These are phyloP conservation scores for Citrullus amarus DNA, from an alignment of 306 rosid genomes.

Conservation along the genomic window DNA sequence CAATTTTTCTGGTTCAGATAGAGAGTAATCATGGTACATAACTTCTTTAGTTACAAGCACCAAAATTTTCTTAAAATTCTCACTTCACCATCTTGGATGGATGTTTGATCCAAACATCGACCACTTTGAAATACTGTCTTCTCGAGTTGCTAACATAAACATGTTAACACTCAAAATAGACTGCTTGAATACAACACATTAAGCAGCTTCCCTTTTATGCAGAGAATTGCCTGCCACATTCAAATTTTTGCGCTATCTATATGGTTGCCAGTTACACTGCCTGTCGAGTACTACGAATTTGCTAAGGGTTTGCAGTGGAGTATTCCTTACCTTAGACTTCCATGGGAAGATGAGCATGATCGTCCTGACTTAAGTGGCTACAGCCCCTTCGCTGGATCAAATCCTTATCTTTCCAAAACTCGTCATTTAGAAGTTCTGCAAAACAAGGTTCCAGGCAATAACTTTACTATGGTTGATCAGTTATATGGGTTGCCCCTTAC, in stretches of 20 bases:
- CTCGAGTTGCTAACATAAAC: not conserved
- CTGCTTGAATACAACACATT: not conserved
- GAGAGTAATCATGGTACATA: not conserved
- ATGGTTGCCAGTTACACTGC: conserved; percentile 65
- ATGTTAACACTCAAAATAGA: not conserved
- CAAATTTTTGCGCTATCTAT: conserved; percentile 76
- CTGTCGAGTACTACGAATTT: conserved; percentile 68
- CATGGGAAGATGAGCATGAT: conserved; percentile 54
- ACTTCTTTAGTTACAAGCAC: not conserved
- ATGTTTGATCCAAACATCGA: not conserved
- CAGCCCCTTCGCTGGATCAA: conserved; percentile 36
- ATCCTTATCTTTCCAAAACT: conserved; percentile 21
- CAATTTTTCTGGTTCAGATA: not conserved
- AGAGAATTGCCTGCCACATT: conserved; percentile 81
- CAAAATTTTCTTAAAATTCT: not conserved
- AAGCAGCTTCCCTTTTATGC: conserved; percentile 19
- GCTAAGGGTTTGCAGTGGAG: conserved; percentile 65
- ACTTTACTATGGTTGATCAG: conserved; percentile 24
- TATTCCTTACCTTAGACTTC: conserved; percentile 55
- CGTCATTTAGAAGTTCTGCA: conserved; percentile 18
- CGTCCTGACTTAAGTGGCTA: conserved; percentile 25
- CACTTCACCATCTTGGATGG: not conserved
- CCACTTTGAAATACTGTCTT: not conserved
- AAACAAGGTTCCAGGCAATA: conserved; percentile 17
- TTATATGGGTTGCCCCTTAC: conserved; percentile 66